Percentiles rank a stretch among this genome's conserved stretches.
Evolutionary conservation across 805 yeast species (phyloP).

Genomic region (Ogataea angusta): DNA sequence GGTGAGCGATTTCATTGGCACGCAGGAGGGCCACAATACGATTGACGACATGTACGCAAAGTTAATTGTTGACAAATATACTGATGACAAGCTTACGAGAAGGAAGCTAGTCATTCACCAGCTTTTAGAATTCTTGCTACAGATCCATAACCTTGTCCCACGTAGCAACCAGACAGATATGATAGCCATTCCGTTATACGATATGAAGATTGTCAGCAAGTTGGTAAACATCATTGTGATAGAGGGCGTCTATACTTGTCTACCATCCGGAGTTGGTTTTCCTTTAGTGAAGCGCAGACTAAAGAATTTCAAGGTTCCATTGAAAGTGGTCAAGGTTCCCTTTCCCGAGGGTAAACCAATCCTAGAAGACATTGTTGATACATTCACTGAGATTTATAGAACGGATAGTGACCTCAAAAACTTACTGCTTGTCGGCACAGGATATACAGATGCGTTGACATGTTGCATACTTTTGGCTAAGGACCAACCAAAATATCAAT

Average conservation of each 20-base stretch:
- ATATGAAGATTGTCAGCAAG: constrained; percentile 69
- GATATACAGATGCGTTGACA: constrained; percentile 57
- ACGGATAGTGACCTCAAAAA: constrained; percentile 48
- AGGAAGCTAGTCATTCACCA: constrained; percentile 32
- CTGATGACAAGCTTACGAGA: constrained; percentile 6
- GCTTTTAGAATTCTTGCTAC: constrained; percentile 35
- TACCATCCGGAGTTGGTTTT: constrained; percentile 57
- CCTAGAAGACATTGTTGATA: constrained; percentile 25
- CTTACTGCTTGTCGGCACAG: constrained; percentile 60
- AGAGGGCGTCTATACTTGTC: constrained; percentile 66
- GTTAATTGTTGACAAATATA: neutral
- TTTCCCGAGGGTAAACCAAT: constrained; percentile 17
- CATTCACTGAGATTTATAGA: constrained; percentile 36
- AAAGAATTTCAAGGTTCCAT: constrained; percentile 40
- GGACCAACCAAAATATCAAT: constrained; percentile 1
- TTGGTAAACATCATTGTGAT: constrained; percentile 62
- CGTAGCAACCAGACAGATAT: constrained; percentile 34
- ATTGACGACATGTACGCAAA: constrained; percentile 12
- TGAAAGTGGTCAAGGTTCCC: constrained; percentile 23
- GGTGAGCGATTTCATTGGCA: constrained; percentile 20
- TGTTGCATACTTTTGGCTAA: constrained; percentile 41
- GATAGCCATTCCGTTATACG: constrained; percentile 76
- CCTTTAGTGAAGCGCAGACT: constrained; percentile 60
- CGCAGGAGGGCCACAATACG: constrained; percentile 1
- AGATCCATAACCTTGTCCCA: constrained; percentile 39